Percentiles rank a stretch among this genome's conserved stretches.
These are phyloP conservation scores for Triticum turgidum DNA, from an alignment of 176 grass and related monocot species.

Conservation along the genomic window DNA sequence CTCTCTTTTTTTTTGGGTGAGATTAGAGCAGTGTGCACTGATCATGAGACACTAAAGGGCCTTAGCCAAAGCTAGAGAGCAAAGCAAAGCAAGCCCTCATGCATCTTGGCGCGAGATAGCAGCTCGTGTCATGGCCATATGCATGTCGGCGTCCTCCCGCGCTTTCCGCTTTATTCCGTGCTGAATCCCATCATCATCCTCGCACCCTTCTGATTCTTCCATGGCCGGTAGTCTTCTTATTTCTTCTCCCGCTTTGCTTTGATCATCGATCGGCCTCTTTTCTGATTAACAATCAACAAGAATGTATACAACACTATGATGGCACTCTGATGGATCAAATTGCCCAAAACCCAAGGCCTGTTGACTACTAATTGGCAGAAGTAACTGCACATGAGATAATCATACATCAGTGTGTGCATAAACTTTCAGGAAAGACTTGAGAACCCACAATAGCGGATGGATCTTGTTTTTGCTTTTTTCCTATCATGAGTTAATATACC, in stretches of 20 bases:
- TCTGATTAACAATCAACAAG: no score
- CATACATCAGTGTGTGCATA: conserved; percentile 12
- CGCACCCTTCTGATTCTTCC: conserved; percentile 25
- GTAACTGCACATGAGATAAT: conserved; percentile 20
- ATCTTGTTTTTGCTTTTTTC: conserved; percentile 1
- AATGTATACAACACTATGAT: conserved; percentile 2
- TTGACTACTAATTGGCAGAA: no score
- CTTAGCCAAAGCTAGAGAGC: conserved; percentile 11
- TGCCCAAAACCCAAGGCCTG: neutral
- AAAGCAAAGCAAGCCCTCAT: conserved; percentile 37
- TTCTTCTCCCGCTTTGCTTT: conserved; percentile 31
- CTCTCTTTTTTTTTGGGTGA: neutral
- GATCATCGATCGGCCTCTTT: neutral
- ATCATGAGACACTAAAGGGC: conserved; percentile 39
- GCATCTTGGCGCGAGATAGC: neutral
- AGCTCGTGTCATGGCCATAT: conserved; percentile 23
- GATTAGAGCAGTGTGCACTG: conserved; percentile 38
- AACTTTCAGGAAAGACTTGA: conserved; percentile 11
- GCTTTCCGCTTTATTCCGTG: conserved; percentile 71
- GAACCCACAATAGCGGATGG: neutral
- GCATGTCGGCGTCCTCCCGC: conserved; percentile 45
- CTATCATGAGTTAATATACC: neutral
- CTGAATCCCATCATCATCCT: conserved; percentile 52
- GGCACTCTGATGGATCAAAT: neutral
- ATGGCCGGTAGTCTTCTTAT: conserved; percentile 21